phyloP scores from a whole-genome alignment of 192 early-diverging fungal species.

The Podila clonocystis region DNA sequence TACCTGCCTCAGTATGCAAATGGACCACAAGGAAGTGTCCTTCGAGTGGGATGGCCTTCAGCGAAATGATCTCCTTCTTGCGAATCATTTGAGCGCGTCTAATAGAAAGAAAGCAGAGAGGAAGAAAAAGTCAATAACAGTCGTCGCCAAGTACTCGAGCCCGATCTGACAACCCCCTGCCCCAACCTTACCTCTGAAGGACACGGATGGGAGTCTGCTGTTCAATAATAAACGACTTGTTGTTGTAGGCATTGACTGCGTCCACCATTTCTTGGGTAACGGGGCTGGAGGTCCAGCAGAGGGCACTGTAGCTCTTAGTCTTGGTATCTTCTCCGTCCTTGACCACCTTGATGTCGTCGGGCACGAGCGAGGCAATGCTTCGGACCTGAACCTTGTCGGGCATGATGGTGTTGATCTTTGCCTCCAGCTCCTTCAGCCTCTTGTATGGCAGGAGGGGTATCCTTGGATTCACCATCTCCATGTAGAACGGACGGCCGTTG shows the following conservation, averaged over 20 bases:
- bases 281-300: conserved; percentile 72
- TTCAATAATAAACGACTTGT: conserved; percentile 59
- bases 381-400: conserved; percentile 64
- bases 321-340: conserved; percentile 83
- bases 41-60: conserved; percentile 60
- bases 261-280: conserved; percentile 62
- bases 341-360: conserved; percentile 66
- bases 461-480: conserved; percentile 87
- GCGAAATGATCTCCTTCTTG: conserved; percentile 59
- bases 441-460: conserved; percentile 46
- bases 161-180: background rate
- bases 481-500: conserved; percentile 90
- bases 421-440: conserved; percentile 58
- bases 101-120: background rate
- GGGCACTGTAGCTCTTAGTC: conserved; percentile 75
- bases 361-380: conserved; percentile 42
- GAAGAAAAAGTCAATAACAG: background rate
- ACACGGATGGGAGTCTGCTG: conserved; percentile 82
- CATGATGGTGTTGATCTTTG: conserved; percentile 52
- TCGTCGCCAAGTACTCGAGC: background rate
- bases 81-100: conserved; percentile 69
- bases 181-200: conserved; percentile 63
- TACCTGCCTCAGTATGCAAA: conserved; percentile 87
- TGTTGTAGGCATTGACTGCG: conserved; percentile 61
- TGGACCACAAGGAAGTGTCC: conserved; percentile 67